Conservation (phyloP, 1,284 basidiomycete species). For the Melampsora americana region DNA sequence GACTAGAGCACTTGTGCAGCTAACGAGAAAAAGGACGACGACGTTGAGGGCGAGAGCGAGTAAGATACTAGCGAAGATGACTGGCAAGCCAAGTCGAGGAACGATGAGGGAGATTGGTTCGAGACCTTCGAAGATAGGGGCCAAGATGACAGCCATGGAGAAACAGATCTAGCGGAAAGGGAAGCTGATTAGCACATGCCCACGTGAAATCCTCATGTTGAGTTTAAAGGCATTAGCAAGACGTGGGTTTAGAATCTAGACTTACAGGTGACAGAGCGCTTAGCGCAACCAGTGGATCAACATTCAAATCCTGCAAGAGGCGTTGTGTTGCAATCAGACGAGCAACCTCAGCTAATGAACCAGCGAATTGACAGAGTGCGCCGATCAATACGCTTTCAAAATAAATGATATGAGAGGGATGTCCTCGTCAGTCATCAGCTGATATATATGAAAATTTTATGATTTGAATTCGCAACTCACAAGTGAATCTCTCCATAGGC, state of each 20-base stretch:
- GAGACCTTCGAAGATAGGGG: slow-evolving; percentile 30
- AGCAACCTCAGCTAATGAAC: slow-evolving; percentile 34
- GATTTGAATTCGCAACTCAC: background rate
- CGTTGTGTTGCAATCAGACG: slow-evolving; percentile 37
- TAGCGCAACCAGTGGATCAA: slow-evolving; percentile 31
- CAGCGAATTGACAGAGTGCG: slow-evolving; percentile 16
- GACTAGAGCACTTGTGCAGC: slow-evolving; percentile 35
- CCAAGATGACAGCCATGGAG: slow-evolving; percentile 16
- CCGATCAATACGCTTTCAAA: slow-evolving; percentile 14
- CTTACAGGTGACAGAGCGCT: slow-evolving; percentile 28
- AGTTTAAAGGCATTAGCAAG: no score
- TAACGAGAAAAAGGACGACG: slow-evolving; percentile 31
- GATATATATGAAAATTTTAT: background rate
- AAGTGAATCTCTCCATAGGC: slow-evolving; percentile 43
- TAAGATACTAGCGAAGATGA: slow-evolving; percentile 15
- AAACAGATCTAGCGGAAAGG: slow-evolving; percentile 25
- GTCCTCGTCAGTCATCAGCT: background rate
- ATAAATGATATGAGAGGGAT: background rate
- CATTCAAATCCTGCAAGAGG: slow-evolving; percentile 30
- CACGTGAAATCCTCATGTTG: no score
- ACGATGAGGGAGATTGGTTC: slow-evolving; percentile 28
- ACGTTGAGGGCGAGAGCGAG: slow-evolving; percentile 35
- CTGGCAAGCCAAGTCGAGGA: slow-evolving; percentile 12
- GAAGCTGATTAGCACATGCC: no score
- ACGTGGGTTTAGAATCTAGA: background rate